Base-by-base conservation (phyloP, 352 stramenopile genomes). In the Globisporangium spiculum region DNA sequence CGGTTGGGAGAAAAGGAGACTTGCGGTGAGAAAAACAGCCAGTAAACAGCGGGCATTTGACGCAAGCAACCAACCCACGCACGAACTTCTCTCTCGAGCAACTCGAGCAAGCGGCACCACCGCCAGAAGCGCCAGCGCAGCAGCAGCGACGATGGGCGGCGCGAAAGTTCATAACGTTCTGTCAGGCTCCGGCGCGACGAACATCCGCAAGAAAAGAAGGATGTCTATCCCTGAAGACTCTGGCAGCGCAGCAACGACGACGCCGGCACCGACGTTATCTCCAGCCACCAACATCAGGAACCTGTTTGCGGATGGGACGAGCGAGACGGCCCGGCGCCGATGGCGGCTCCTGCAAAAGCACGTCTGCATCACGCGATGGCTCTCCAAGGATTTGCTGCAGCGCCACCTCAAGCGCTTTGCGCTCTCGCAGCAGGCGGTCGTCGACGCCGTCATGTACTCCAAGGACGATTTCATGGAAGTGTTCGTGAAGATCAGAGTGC, bases 341-440 rank as follows among this genome's bases (percentile, higher is more conserved):
- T 91, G 83, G 83, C 78, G 78, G 16, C 63, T 90, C 41, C 70
- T 91, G 44, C 81, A 82, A 58, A 85, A 80, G 38, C 80, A 90
- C 55, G 81, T 91, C 27, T 83, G 83, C 62, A 84, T 86, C 68
- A 85, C 79, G 26, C 81, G 83, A 62, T 86, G 83, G 82, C 73
- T 89, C n/a, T 73, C 76, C 4, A 81, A 84, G 63, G 79, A 90
- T 62, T 60, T 88, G 14, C 46, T 75, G 63, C 65, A 68, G 22
- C 75, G 81, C 12, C 78, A 86, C 60, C 54, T 80, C 24, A 80
- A 82, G 30, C 80, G 80, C 7, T 91, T 90, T 61, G 74, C 74
- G 22, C 70, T 72, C 30, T 76, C 84, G 9, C 80, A 90, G 69
- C 70, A 86, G 20, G 70, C 74, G 66, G 74, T 92, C 0, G 78